phyloP scores from a whole-genome alignment of 257 asterid species.

The Agastache rugosa region DNA sequence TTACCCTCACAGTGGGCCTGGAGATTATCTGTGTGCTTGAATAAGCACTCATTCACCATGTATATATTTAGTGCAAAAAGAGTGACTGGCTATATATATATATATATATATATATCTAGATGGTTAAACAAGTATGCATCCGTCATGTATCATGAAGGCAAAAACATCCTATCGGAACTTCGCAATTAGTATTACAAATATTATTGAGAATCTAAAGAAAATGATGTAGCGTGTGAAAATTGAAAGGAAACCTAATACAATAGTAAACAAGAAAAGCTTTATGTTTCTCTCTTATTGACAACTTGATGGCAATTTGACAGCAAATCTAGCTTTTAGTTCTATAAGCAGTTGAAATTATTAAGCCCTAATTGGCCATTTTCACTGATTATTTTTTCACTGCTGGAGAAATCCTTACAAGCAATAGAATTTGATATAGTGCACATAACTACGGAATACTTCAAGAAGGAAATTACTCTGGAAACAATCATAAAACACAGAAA shows the following conservation, averaged over 20 bases:
- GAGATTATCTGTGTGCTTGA: too few relatives aligned
- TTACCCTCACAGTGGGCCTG: not conserved
- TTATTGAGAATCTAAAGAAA: constrained; percentile 8
- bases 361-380: constrained; percentile 1
- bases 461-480: not conserved
- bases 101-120: too few relatives aligned
- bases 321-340: constrained; percentile 11
- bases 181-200: constrained; percentile 8
- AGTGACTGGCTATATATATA: too few relatives aligned
- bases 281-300: too few relatives aligned
- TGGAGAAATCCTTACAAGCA: not conserved
- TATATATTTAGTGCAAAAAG: too few relatives aligned
- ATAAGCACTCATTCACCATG: too few relatives aligned
- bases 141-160: not conserved
- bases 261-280: too few relatives aligned
- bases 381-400: not conserved
- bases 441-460: not conserved
- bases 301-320: not conserved
- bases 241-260: too few relatives aligned
- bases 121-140: too few relatives aligned
- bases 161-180: not conserved
- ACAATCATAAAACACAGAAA: not conserved
- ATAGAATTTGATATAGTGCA: not conserved
- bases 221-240: not conserved
- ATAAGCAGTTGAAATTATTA: constrained; percentile 3